A percentile compares a stretch with the other conserved stretches of the same genome.
Evolutionary conservation across 345 rosid genomes (phyloP).

Genomic region (Sonneratia alba): DNA sequence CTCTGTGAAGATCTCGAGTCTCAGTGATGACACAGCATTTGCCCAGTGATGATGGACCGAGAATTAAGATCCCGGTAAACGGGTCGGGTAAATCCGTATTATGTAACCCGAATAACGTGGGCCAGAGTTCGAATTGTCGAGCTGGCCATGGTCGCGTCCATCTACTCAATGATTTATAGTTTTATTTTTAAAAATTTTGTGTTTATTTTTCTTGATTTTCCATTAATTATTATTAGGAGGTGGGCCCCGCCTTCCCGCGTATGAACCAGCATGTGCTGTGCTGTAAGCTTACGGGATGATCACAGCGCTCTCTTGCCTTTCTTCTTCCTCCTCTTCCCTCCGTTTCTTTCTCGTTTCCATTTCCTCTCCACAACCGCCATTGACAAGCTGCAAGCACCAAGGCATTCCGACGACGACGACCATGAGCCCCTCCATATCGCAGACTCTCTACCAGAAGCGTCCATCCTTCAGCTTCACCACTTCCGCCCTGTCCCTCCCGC

Average conservation of each 20-base stretch:
- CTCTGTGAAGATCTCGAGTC: slow-evolving; percentile 1
- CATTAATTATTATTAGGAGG: background rate
- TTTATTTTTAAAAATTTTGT: too few relatives aligned
- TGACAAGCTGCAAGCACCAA: too few relatives aligned
- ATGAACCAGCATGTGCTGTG: slow-evolving; percentile 9
- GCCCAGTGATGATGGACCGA: background rate
- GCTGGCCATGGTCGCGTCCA: too few relatives aligned
- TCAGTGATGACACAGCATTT: background rate
- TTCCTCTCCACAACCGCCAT: background rate
- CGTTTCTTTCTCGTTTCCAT: background rate
- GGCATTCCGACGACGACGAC: background rate
- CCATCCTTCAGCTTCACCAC: slow-evolving; percentile 9
- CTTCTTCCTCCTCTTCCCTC: background rate
- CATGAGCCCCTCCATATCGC: slow-evolving; percentile 47
- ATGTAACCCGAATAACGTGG: background rate
- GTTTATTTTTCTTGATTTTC: too few relatives aligned
- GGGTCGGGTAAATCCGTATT: background rate
- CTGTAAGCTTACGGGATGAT: background rate
- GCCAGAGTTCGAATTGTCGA: background rate
- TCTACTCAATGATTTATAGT: too few relatives aligned
- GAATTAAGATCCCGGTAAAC: background rate
- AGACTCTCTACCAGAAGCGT: slow-evolving; percentile 31
- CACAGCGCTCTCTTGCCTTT: background rate
- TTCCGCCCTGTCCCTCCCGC: slow-evolving; percentile 33
- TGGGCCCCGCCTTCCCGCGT: background rate